Percentiles rank a stretch among this genome's conserved stretches.
Conservation (phyloP, 371 early-diverging fungal species). For the Apophysomyces trapeziformis region DNA sequence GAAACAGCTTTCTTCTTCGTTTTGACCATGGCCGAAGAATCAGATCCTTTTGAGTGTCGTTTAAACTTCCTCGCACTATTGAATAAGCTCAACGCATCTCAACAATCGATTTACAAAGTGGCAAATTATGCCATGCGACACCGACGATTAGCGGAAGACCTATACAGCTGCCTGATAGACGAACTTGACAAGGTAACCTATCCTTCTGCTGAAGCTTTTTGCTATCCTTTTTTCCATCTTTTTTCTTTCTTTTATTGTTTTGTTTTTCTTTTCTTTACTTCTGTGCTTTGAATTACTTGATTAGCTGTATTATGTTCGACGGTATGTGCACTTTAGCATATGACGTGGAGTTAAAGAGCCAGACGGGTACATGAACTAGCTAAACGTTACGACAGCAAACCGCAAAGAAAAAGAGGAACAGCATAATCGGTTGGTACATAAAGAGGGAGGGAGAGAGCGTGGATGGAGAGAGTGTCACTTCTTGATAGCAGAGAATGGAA, state of each 20-base stretch:
- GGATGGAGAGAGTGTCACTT: background rate
- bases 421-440: conserved; percentile 1
- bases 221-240: too few species aligned
- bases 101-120: conserved; percentile 74
- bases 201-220: conserved; percentile 14
- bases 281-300: conserved; percentile 3
- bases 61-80: conserved; percentile 65
- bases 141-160: conserved; percentile 68
- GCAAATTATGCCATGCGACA: conserved; percentile 72
- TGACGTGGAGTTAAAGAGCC: background rate
- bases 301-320: background rate
- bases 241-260: conserved; percentile 11
- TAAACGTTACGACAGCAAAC: background rate
- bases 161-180: conserved; percentile 77
- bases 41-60: conserved; percentile 82
- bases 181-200: conserved; percentile 67
- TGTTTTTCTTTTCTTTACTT: conserved; percentile 13
- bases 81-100: conserved; percentile 75
- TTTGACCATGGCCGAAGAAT: conserved; percentile 47
- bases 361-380: background rate
- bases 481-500: background rate
- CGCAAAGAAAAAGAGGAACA: background rate
- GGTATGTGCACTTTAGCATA: conserved; percentile 1
- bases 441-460: background rate
- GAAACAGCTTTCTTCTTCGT: conserved; percentile 42